Evolutionary conservation across 805 yeast genomes (phyloP).

Genomic region (Wickerhamiella vanderwaltii): DNA sequence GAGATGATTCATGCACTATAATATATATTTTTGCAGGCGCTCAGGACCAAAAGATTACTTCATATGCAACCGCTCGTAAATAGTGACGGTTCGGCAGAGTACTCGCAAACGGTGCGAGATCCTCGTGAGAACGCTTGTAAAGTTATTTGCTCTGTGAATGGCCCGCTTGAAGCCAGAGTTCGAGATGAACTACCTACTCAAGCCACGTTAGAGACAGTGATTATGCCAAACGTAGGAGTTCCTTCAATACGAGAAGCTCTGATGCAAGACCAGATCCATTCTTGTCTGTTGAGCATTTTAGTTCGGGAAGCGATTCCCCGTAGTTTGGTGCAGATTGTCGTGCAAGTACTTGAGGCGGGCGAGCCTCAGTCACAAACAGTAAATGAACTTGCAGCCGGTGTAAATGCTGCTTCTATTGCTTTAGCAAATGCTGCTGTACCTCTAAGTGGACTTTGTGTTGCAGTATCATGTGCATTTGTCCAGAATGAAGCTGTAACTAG

Average conservation of each 20-base stretch:
- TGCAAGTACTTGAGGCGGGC: slow-evolving; percentile 49
- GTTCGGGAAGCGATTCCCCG: slow-evolving; percentile 61
- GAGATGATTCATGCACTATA: slow-evolving; percentile 16
- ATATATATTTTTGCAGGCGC: background rate
- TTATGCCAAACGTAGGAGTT: slow-evolving; percentile 68
- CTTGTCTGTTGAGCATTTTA: slow-evolving; percentile 49
- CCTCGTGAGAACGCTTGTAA: slow-evolving; percentile 23
- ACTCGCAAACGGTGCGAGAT: slow-evolving; percentile 19
- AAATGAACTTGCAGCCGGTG: slow-evolving; percentile 51
- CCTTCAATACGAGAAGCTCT: slow-evolving; percentile 61
- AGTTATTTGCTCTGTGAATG: slow-evolving; percentile 67
- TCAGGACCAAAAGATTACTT: background rate
- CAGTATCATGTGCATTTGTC: slow-evolving; percentile 36
- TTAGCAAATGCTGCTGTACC: slow-evolving; percentile 66
- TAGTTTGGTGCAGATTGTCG: slow-evolving; percentile 57
- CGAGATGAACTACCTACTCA: slow-evolving; percentile 75
- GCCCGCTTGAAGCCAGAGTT: slow-evolving; percentile 76
- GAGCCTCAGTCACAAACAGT: slow-evolving; percentile 29
- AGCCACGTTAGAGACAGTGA: slow-evolving; percentile 64
- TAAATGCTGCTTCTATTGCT: slow-evolving; percentile 66
- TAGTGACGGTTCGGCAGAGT: slow-evolving; percentile 73
- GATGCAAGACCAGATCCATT: slow-evolving; percentile 56
- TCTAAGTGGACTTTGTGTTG: slow-evolving; percentile 47
- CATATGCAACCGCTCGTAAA: slow-evolving; percentile 31
- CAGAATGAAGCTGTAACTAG: slow-evolving; percentile 25